Conservation (phyloP, 2,329 filamentous ascomycete species). For the Alternaria novae-zelandiae region DNA sequence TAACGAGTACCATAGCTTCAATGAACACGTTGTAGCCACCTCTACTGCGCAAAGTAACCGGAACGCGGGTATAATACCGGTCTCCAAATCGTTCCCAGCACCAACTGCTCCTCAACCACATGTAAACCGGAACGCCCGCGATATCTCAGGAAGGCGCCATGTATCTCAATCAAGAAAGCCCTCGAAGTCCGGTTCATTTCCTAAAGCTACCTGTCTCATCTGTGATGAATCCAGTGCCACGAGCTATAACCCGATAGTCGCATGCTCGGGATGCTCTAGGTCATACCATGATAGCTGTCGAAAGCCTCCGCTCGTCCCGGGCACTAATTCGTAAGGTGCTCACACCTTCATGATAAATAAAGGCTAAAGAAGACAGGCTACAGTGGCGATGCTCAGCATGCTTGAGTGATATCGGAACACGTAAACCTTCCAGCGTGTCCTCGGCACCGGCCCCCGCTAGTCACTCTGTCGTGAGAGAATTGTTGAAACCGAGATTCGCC, state of each 20-base stretch:
- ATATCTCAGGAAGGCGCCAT: not conserved
- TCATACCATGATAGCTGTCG: constrained; percentile 48
- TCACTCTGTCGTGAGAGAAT: constrained; percentile 3
- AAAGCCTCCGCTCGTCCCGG: constrained; percentile 22
- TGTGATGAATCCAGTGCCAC: constrained; percentile 34
- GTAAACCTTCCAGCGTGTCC: not conserved
- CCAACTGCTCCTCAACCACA: not conserved
- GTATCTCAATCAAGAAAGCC: constrained; percentile 16
- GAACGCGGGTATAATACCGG: not conserved
- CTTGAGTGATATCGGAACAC: constrained; percentile 1
- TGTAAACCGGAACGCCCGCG: not conserved
- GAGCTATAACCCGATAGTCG: constrained; percentile 36
- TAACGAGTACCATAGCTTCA: not conserved
- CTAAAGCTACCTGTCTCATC: constrained; percentile 32
- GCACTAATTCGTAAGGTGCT: constrained; percentile 15
- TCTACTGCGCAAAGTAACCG: not conserved
- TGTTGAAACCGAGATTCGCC: not conserved
- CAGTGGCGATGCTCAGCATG: constrained; percentile 23
- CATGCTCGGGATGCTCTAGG: constrained; percentile 42
- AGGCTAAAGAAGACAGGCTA: constrained; percentile 15
- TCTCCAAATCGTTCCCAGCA: not conserved
- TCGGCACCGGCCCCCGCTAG: not conserved
- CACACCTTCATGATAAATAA: not conserved
- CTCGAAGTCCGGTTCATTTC: not conserved
- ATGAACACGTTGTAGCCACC: not conserved